Evolutionary conservation across 2,329 filamentous ascomycete species (phyloP).

Genomic region (Exophiala alcalophila): DNA sequence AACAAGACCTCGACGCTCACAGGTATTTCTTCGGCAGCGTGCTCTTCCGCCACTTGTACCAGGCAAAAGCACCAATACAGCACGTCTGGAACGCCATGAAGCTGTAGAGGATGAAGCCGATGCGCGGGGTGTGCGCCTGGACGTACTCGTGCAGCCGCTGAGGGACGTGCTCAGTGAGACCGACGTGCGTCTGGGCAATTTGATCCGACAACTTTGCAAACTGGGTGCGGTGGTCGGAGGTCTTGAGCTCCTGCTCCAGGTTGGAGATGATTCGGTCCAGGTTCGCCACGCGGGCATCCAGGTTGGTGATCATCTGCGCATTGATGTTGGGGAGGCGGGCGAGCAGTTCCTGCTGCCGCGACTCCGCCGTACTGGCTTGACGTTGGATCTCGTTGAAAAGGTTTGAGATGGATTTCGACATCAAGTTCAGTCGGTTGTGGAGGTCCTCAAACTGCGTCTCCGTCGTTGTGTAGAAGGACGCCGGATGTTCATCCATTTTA

Average conservation of each 20-base stretch:
- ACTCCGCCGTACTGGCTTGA: constrained; percentile 53
- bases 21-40: constrained; percentile 89
- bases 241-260: constrained; percentile 51
- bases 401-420: constrained; percentile 59
- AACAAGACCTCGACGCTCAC: constrained; percentile 51
- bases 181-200: constrained; percentile 53
- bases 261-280: constrained; percentile 52
- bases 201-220: constrained; percentile 54
- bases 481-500: constrained; percentile 44
- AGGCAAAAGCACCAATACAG: constrained; percentile 64
- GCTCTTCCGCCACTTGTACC: constrained; percentile 76
- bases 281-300: constrained; percentile 51
- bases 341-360: constrained; percentile 52
- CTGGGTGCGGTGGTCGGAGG: constrained; percentile 52
- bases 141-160: constrained; percentile 28
- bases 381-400: constrained; percentile 53
- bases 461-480: constrained; percentile 44
- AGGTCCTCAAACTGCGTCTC: constrained; percentile 74
- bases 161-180: constrained; percentile 52
- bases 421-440: constrained; percentile 69
- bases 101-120: constrained; percentile 64
- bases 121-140: constrained; percentile 45
- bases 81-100: constrained; percentile 73
- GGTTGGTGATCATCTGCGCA: constrained; percentile 38
- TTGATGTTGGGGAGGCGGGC: constrained; percentile 37